A percentile compares a stretch with the other conserved stretches of the same genome.
Evolutionary conservation across 768 basidiomycete genomes (phyloP).

Genomic region (Phlebiopsis flavidoalba): DNA sequence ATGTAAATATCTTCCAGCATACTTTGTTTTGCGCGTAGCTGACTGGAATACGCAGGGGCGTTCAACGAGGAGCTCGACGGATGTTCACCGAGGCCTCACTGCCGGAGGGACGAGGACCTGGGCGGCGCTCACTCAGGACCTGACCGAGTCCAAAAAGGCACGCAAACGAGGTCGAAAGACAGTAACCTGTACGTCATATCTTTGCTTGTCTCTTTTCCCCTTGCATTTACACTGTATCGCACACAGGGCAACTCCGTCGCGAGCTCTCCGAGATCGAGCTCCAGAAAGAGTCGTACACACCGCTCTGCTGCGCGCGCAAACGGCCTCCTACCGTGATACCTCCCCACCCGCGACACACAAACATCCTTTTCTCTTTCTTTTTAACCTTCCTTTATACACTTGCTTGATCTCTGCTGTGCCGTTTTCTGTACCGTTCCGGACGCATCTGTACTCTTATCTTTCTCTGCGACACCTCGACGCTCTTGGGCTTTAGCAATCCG

Average conservation of each 20-base stretch:
- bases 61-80: slow-evolving; percentile 91
- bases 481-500: no score
- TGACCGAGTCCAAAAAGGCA: slow-evolving; percentile 68
- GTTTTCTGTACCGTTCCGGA: no score
- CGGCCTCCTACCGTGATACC: neutral
- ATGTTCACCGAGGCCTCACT: slow-evolving; percentile 86
- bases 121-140: slow-evolving; percentile 67
- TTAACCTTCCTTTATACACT: no score
- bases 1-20: slow-evolving; percentile 43
- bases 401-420: no score
- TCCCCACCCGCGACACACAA: no score
- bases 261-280: slow-evolving; percentile 65
- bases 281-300: slow-evolving; percentile 75
- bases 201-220: neutral
- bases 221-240: neutral
- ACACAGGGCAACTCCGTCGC: slow-evolving; percentile 60
- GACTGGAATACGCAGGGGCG: slow-evolving; percentile 44
- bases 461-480: no score
- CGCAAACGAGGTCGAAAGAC: slow-evolving; percentile 68
- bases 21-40: neutral
- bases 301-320: neutral
- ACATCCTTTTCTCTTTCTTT: no score
- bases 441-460: no score
- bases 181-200: slow-evolving; percentile 69
- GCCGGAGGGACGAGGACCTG: slow-evolving; percentile 82